Percentiles rank a stretch among this genome's conserved stretches.
These are phyloP conservation scores for Persicaria tinctoria DNA, from an alignment of 148 eudicot species.

Conservation along the genomic window DNA sequence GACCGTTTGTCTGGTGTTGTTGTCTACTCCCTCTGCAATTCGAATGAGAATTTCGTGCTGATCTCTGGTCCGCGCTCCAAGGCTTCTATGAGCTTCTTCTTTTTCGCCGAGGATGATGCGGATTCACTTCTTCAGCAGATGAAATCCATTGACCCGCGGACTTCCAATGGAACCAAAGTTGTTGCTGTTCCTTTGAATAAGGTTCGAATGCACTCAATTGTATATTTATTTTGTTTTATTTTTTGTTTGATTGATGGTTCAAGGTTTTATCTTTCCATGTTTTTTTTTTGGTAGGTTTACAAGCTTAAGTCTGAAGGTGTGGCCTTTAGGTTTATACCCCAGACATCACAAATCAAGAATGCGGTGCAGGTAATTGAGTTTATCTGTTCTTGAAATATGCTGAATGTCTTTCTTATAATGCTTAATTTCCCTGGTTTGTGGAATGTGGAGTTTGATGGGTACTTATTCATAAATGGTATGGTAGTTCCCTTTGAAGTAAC, in stretches of 20 bases:
- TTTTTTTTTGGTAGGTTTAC: constrained; percentile 46
- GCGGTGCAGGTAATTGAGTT: constrained; percentile 52
- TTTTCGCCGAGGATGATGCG: constrained; percentile 71
- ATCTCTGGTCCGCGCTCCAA: constrained; percentile 42
- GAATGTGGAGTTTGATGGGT: background rate
- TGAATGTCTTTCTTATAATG: background rate
- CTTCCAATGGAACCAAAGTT: constrained; percentile 60
- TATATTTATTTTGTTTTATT: background rate
- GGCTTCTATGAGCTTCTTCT: constrained; percentile 60
- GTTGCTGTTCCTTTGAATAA: constrained; percentile 70
- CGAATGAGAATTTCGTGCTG: constrained; percentile 63
- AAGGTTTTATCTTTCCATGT: background rate
- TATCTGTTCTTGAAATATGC: background rate
- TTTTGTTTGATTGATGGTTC: constrained; percentile 4
- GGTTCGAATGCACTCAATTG: constrained; percentile 22
- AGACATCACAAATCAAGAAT: constrained; percentile 64
- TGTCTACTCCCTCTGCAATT: constrained; percentile 64
- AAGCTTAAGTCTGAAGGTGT: constrained; percentile 80
- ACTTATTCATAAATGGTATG: background rate
- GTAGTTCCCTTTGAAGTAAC: background rate
- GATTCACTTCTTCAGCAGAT: constrained; percentile 55
- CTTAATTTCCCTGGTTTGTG: background rate
- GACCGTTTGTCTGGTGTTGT: constrained; percentile 73
- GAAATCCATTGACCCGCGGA: constrained; percentile 52
- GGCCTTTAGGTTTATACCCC: constrained; percentile 88